A percentile compares a stretch with the other conserved stretches of the same genome.
phyloP scores from a whole-genome alignment of 2,329 filamentous ascomycete genomes.

The Ceratocystis albifundus region DNA sequence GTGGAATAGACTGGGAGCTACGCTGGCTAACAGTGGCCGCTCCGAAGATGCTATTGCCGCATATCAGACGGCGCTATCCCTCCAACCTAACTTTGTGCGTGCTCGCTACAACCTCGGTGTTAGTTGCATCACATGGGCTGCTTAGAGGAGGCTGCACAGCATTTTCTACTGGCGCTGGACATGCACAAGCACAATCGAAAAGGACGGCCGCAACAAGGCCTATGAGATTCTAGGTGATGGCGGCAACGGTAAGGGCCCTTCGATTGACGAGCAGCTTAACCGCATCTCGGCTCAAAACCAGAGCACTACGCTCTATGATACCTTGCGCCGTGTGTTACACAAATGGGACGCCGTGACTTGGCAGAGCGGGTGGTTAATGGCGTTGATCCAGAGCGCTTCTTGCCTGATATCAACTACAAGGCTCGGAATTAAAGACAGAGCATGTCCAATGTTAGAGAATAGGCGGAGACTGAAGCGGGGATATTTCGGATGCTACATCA shows the following conservation, averaged over 20 bases:
- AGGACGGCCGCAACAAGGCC: constrained; percentile 70
- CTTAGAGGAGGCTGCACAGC: constrained; percentile 82
- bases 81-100: constrained; percentile 92
- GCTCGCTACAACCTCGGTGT: constrained; percentile 95
- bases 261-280: constrained; percentile 62
- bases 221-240: constrained; percentile 62
- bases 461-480: no score
- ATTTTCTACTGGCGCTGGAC: constrained; percentile 78
- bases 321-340: constrained; percentile 79
- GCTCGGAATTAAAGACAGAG: constrained; percentile 58
- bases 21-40: constrained; percentile 85
- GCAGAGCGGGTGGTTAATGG: constrained; percentile 77
- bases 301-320: constrained; percentile 94
- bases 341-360: constrained; percentile 84
- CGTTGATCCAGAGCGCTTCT: constrained; percentile 82
- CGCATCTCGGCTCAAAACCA: constrained; percentile 89
- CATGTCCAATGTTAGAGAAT: neutral
- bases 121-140: constrained; percentile 92
- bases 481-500: no score
- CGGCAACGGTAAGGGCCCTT: constrained; percentile 29
- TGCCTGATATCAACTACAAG: constrained; percentile 45
- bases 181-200: constrained; percentile 95
- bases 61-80: constrained; percentile 80
- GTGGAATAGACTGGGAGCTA: constrained; percentile 94
- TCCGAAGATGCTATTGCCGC: constrained; percentile 94